phyloP scores from a whole-genome alignment of 108 stramenopile species.

The Skeletonema costatum region DNA sequence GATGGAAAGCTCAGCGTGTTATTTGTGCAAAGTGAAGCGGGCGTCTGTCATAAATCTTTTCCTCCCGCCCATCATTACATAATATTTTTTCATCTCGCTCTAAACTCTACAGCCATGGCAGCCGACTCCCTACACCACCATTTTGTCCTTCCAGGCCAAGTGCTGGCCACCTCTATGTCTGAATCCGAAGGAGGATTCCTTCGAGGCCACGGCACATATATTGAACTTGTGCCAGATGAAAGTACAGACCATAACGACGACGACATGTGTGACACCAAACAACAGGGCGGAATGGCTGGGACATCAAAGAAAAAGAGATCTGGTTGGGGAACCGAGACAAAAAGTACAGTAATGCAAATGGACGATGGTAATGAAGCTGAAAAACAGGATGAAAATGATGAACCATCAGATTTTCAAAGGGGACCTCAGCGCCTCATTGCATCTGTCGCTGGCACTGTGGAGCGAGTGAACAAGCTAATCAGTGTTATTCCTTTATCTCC shows the following conservation, averaged over 20 bases:
- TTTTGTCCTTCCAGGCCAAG: constrained; percentile 90
- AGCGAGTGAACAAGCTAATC: constrained; percentile 96
- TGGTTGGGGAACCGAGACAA: constrained; percentile 31
- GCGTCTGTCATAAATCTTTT: too few species aligned
- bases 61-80: too few species aligned
- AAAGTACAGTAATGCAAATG: constrained; percentile 34
- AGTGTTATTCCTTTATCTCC: constrained; percentile 86
- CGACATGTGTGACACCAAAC: constrained; percentile 12
- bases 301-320: constrained; percentile 22
- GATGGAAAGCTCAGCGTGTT: too few species aligned
- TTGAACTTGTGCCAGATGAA: constrained; percentile 64
- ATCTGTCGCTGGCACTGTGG: constrained; percentile 88
- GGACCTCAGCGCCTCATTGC: constrained; percentile 77
- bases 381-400: constrained; percentile 11
- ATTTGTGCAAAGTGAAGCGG: too few species aligned
- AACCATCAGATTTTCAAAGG: constrained; percentile 9
- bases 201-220: constrained; percentile 97
- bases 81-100: too few species aligned
- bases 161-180: constrained; percentile 72
- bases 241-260: constrained; percentile 41
- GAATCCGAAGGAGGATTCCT: constrained; percentile 79
- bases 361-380: constrained; percentile 21
- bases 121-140: constrained; percentile 41
- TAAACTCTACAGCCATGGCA: constrained; percentile 6
- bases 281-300: constrained; percentile 32